Evolutionary conservation across 78 protist genomes (phyloP).

Genomic region (Polysphondylium violaceum): DNA sequence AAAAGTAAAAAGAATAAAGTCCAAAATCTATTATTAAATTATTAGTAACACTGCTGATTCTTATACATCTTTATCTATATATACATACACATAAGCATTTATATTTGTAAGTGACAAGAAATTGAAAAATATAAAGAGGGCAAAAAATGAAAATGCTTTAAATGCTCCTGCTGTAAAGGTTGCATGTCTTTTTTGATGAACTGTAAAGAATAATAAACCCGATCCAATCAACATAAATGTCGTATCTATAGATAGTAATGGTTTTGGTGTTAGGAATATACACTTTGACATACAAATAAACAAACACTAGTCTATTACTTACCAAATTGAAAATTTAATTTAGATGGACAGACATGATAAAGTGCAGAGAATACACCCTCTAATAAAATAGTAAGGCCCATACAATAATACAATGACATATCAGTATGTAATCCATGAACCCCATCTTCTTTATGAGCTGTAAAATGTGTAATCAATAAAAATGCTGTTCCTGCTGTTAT

Average conservation of each 20-base stretch:
- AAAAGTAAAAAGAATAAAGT: slow-evolving; percentile 32
- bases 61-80: background rate
- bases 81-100: slow-evolving; percentile 61
- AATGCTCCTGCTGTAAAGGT: slow-evolving; percentile 80
- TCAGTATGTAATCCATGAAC: slow-evolving; percentile 71
- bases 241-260: slow-evolving; percentile 31
- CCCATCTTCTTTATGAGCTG: slow-evolving; percentile 40
- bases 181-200: slow-evolving; percentile 81
- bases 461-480: slow-evolving; percentile 36
- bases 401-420: slow-evolving; percentile 70
- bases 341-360: slow-evolving; percentile 84
- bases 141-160: slow-evolving; percentile 63
- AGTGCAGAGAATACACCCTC: slow-evolving; percentile 80
- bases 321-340: slow-evolving; percentile 83
- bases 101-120: slow-evolving; percentile 50
- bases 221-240: slow-evolving; percentile 82
- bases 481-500: slow-evolving; percentile 67
- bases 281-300: no score
- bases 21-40: slow-evolving; percentile 56
- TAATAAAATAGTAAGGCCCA: slow-evolving; percentile 49
- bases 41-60: background rate
- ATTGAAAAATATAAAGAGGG: slow-evolving; percentile 64
- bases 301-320: background rate
- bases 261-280: no score
- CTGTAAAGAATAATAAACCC: slow-evolving; percentile 64